Conservation (phyloP, 306 rosid species). For the Cyclanthera cordifolia region DNA sequence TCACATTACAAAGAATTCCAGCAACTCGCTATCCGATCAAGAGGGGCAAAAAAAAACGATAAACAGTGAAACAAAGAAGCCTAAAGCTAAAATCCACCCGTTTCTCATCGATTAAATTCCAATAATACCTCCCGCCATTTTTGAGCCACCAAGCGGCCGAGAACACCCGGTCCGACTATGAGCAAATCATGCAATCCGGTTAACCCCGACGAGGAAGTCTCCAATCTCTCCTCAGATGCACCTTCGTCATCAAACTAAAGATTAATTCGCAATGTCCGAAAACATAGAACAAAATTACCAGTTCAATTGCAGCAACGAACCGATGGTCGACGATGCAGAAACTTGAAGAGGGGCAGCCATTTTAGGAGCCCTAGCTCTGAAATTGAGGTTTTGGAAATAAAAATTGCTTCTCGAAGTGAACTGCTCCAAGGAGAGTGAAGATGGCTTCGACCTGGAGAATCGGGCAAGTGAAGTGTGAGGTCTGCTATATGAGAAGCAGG, state of each 20-base stretch:
- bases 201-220: slow-evolving; percentile 24
- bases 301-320: slow-evolving; percentile 7
- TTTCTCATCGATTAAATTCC: neutral
- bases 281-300: neutral
- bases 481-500: slow-evolving; percentile 19
- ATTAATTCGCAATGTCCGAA: neutral
- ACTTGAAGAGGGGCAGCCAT: slow-evolving; percentile 51
- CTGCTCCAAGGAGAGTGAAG: neutral
- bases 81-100: neutral
- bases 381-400: slow-evolving; percentile 5
- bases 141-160: slow-evolving; percentile 79
- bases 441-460: slow-evolving; percentile 13
- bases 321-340: slow-evolving; percentile 27
- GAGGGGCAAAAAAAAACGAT: too few relatives aligned
- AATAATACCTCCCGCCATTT: slow-evolving; percentile 67
- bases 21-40: neutral
- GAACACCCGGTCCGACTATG: slow-evolving; percentile 88
- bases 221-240: slow-evolving; percentile 33
- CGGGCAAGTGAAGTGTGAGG: slow-evolving; percentile 18
- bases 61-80: too few relatives aligned
- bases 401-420: slow-evolving; percentile 11
- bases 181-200: slow-evolving; percentile 53
- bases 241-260: slow-evolving; percentile 21
- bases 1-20: neutral
- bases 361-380: slow-evolving; percentile 16